These are phyloP conservation scores for Diaporthe sp. DNA, from an alignment of 2,329 filamentous ascomycete genomes.

Conservation along the genomic window DNA sequence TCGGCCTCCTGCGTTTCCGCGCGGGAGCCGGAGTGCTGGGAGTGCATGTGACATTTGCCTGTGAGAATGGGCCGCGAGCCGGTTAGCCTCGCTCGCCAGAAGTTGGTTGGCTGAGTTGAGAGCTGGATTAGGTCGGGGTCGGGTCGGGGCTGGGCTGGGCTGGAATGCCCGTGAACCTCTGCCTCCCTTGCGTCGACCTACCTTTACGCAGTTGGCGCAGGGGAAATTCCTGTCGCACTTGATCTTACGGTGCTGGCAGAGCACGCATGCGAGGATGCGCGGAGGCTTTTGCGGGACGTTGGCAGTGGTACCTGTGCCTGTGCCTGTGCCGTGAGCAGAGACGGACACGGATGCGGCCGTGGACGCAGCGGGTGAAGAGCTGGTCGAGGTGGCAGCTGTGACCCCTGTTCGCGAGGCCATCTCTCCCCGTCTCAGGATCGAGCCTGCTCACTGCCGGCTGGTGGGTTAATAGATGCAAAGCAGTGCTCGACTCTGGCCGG, in stretches of 20 bases:
- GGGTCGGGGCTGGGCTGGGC: neutral
- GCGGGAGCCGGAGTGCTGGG: slow-evolving; percentile 72
- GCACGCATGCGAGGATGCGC: slow-evolving; percentile 66
- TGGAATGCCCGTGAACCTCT: neutral
- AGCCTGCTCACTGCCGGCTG: slow-evolving; percentile 7
- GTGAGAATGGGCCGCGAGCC: neutral
- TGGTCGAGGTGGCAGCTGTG: slow-evolving; percentile 22
- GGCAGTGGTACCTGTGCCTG: neutral
- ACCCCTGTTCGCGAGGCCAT: slow-evolving; percentile 30
- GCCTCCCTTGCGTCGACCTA: slow-evolving; percentile 48
- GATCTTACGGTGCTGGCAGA: slow-evolving; percentile 74
- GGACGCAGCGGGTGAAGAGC: slow-evolving; percentile 30
- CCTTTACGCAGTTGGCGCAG: slow-evolving; percentile 73
- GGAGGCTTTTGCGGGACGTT: slow-evolving; percentile 51
- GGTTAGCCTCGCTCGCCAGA: slow-evolving; percentile 27
- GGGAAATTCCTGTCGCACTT: slow-evolving; percentile 72
- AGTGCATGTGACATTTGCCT: slow-evolving; percentile 72
- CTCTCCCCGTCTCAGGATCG: slow-evolving; percentile 10
- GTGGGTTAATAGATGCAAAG: neutral
- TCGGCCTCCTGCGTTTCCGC: slow-evolving; percentile 70
- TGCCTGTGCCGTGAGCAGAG: slow-evolving; percentile 16
- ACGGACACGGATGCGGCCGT: slow-evolving; percentile 3
- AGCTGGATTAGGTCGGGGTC: neutral
- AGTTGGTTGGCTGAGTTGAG: neutral
- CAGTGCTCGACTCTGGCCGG: neutral